These are phyloP conservation scores for Neurospora sp. DNA, from an alignment of 495 filamentous ascomycete species.

Conservation along the genomic window DNA sequence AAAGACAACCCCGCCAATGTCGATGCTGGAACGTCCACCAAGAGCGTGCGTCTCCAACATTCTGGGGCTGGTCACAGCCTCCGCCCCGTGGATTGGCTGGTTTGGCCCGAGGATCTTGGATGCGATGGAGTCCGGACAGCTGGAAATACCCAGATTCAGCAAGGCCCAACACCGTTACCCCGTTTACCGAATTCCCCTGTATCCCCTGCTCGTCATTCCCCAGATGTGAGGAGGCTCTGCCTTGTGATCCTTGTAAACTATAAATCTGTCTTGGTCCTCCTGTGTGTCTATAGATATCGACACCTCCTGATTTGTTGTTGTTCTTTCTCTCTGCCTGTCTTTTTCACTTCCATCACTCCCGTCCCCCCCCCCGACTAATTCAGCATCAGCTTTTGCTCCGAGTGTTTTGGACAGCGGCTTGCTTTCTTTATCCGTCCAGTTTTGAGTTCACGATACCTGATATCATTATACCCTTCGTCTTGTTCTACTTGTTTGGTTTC, in stretches of 20 bases:
- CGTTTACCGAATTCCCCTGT: neutral
- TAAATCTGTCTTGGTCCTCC: neutral
- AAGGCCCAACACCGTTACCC: neutral
- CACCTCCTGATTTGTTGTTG: neutral
- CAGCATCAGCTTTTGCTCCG: neutral
- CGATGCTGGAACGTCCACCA: neutral
- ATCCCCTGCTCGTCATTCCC: neutral
- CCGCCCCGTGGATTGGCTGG: neutral
- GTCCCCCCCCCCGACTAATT: neutral
- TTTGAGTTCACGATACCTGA: neutral
- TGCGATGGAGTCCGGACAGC: constrained; percentile 7
- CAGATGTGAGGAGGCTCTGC: neutral
- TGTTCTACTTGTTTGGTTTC: neutral
- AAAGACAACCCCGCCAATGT: neutral
- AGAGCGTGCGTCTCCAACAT: neutral
- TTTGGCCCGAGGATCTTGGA: constrained; percentile 8
- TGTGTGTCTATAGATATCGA: neutral
- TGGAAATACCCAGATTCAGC: neutral
- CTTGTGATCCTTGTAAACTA: neutral
- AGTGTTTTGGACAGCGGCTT: neutral
- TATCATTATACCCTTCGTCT: neutral
- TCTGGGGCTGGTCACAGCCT: neutral
- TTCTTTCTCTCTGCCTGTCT: neutral
- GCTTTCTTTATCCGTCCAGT: neutral
- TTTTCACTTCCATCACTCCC: neutral